These are phyloP conservation scores for Alternaria postmessia DNA, from an alignment of 2,329 filamentous ascomycete species.

Conservation along the genomic window DNA sequence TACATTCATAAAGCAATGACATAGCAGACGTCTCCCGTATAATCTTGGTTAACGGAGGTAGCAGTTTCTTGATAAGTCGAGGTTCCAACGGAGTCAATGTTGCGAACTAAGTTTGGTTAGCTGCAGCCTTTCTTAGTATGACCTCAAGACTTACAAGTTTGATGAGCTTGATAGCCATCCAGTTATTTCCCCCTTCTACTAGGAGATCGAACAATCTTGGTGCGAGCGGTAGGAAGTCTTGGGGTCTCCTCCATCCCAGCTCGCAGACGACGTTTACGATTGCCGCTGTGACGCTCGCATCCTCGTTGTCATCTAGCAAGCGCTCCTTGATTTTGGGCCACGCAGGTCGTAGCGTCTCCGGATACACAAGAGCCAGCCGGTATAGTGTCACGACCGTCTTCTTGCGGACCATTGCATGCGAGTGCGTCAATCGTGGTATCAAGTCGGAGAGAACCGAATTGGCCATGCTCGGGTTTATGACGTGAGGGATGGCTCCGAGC, in stretches of 20 bases:
- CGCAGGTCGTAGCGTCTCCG: conserved; percentile 87
- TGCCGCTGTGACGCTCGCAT: conserved; percentile 91
- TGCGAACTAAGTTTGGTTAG: conserved; percentile 72
- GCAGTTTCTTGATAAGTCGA: conserved; percentile 85
- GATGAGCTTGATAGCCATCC: conserved; percentile 99
- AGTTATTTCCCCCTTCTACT: conserved; percentile 93
- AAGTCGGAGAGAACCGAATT: conserved; percentile 88
- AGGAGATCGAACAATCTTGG: conserved; percentile 91
- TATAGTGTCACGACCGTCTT: conserved; percentile 97
- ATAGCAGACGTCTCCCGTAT: conserved; percentile 95
- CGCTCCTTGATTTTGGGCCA: conserved; percentile 99
- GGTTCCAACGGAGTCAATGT: conserved; percentile 93
- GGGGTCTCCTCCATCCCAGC: conserved; percentile 89
- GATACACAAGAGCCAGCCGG: conserved; percentile 92
- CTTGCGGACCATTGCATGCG: conserved; percentile 84
- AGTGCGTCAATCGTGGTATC: conserved; percentile 85
- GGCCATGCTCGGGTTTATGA: conserved; percentile 91
- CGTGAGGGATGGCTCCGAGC: conserved; percentile 88
- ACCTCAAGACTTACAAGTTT: conserved; percentile 74
- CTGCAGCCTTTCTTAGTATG: no score
- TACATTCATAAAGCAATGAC: conserved; percentile 98
- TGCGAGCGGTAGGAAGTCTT: conserved; percentile 91
- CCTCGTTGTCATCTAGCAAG: conserved; percentile 87
- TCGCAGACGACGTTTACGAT: conserved; percentile 98
- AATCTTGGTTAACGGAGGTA: conserved; percentile 89